Evolutionary conservation across 306 rosid species (phyloP), one percentile per base, ranked within the genome.

Genomic region (Begonia peltatifolia): DNA sequence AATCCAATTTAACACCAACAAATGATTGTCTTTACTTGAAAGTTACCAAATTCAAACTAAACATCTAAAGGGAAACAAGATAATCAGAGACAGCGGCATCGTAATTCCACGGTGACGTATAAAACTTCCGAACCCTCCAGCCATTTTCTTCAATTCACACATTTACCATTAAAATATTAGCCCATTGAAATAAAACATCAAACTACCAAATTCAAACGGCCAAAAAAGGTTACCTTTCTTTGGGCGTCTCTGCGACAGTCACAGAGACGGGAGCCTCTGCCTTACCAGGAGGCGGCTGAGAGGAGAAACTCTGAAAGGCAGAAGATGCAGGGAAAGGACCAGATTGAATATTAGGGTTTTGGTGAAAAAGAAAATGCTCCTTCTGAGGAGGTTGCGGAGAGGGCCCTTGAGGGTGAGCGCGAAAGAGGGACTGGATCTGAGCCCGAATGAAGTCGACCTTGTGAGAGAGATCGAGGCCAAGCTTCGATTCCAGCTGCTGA

Each of bases 391-490:
- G 48, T 1, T 52, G 58, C 0, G 58, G 75, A 1, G 23, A 8
- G 9, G 53, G 68, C 9, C 44, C 73, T 5, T 60, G 63, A 22
- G 63, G 82, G 35, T 66, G 83, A 12, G 82, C 64, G 17, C 59
- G 74, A 50, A 64, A 58, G 46, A 86, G 61, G 52, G 64, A 59
- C 46, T 73, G 80, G 78, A 82, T 86, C 75, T 79, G 86, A 12
- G 58, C 16, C 12, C 69, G 57, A 38, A 86, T 80, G 84, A 82
- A 79, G 47, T 86, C 82, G 51, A 77, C 38, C 71, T 86, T 86
- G 65, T 77, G 78, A 41, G 88, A 59, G 53, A 86, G 85, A 65
- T 82, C 86, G 47, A 59, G 57, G 11, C 84, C 82, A 11, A 86
- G 93, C 65, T 80, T 75, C 47, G 88, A 53, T 60, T 82, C 71